Evolutionary conservation across 345 rosid genomes (phyloP).

Genomic region (Erysimum cheiranthoides): DNA sequence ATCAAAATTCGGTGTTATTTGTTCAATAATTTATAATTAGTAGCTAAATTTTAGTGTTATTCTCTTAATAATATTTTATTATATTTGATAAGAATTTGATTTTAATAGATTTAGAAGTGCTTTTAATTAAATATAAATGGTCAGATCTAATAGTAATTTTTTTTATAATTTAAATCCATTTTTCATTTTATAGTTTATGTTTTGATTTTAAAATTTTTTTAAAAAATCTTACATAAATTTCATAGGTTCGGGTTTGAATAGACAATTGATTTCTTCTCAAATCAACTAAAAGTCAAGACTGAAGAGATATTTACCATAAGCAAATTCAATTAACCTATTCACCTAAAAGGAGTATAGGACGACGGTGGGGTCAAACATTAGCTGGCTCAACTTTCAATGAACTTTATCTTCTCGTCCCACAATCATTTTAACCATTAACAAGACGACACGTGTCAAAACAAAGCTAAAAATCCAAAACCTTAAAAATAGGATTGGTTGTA

Average conservation of each 20-base stretch:
- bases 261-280: neutral
- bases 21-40: neutral
- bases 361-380: slow-evolving; percentile 18
- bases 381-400: slow-evolving; percentile 30
- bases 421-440: neutral
- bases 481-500: slow-evolving; percentile 28
- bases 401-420: slow-evolving; percentile 9
- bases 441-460: neutral
- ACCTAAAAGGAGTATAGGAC: slow-evolving; percentile 32
- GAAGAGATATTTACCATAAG: slow-evolving; percentile 5
- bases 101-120: neutral
- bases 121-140: neutral
- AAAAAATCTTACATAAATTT: neutral
- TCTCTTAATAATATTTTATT: neutral
- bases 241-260: neutral
- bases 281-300: slow-evolving; percentile 18
- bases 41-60: neutral
- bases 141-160: no score
- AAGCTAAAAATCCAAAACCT: neutral
- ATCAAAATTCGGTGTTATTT: neutral
- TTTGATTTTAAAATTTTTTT: no score
- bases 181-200: no score
- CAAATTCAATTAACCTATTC: slow-evolving; percentile 25
- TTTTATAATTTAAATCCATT: neutral
- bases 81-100: neutral